Evolutionary conservation across 768 basidiomycete genomes (phyloP), one percentile per base, ranked within the genome.

Genomic region (Podaxis sp.): DNA sequence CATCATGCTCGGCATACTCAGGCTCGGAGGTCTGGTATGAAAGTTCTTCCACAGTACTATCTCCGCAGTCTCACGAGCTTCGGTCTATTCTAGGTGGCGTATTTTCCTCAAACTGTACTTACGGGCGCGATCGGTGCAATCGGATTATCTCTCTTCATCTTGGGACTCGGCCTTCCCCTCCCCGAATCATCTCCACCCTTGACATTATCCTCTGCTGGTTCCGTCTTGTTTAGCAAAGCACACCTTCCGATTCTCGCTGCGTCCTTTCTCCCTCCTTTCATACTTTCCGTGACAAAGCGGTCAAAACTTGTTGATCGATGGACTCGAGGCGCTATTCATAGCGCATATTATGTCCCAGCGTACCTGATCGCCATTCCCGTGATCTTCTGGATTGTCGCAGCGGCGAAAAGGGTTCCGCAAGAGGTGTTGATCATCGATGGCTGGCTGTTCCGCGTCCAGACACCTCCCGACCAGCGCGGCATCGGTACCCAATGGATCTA

Each of bases 71-170:
- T 13, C 24, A 22, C 17, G 24, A 9, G 22, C 36, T 13, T 46
- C 13, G 9, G 49, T 33, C 55, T 25, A 38, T n/a, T 57, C 2
- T 47, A 69, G 70, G 70, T 71, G 25, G 68, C 63, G 12, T 71
- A 71, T 40, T 69, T 71, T 41, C 70, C 70, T 13, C 66, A 67
- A 15, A 71, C 68, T 0, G 70, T 71, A 2, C 67, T 71, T 17
- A 69, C 66, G 3, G 70, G 70, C 38, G 67, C 66, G 3, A 65
- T 71, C 33, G 70, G 68, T 22, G 70, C 68, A 7, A 67, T 71
- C 40, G 68, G 70, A 1, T 49, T 71, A 52, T 69, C 67, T 1
- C 61, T 71, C 41, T 68, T 69, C 40, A 38, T 69, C 7, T 63
- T 69, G 29, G 70, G 70, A 29, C 59, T 71, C 2, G 61, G 54